A percentile compares a stretch with the other conserved stretches of the same genome.
phyloP scores from a whole-genome alignment of 2,329 filamentous ascomycete species.

The Cytospora chrysosperma region DNA sequence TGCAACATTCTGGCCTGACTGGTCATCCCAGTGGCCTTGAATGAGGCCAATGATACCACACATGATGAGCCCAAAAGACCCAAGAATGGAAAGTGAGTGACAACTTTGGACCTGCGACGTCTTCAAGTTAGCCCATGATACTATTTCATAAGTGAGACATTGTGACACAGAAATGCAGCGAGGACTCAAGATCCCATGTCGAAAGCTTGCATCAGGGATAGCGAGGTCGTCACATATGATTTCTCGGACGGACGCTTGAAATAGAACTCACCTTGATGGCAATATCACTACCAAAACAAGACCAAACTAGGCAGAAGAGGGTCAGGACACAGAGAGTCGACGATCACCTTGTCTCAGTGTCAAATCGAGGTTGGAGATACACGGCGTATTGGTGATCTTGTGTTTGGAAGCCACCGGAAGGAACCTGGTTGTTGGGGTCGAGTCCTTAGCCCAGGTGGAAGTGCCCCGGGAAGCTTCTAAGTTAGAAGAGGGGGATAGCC shows the following conservation, averaged over 20 bases:
- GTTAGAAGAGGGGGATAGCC: not conserved
- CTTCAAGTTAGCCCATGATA: not conserved
- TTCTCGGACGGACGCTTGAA: no score
- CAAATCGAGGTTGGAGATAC: not conserved
- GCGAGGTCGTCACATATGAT: not conserved
- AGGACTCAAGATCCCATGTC: not conserved
- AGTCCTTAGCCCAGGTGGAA: not conserved
- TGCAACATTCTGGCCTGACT: slow-evolving; percentile 16
- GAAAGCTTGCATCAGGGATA: not conserved
- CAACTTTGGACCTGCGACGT: not conserved
- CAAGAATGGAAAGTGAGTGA: not conserved
- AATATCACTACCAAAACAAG: not conserved
- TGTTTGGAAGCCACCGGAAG: not conserved
- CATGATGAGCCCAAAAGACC: not conserved
- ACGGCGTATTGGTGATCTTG: not conserved
- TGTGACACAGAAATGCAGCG: not conserved
- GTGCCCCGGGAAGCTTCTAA: not conserved
- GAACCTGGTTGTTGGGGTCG: not conserved
- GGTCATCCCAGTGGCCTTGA: slow-evolving; percentile 18
- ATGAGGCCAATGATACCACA: slow-evolving; percentile 19
- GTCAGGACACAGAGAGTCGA: not conserved
- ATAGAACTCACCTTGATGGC: not conserved
- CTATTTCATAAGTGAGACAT: not conserved
- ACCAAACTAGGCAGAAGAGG: not conserved
- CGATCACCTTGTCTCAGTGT: not conserved